A percentile compares a stretch with the other conserved stretches of the same genome.
Conservation (phyloP, 164 flowering plant species). For the Annona cherimola region DNA sequence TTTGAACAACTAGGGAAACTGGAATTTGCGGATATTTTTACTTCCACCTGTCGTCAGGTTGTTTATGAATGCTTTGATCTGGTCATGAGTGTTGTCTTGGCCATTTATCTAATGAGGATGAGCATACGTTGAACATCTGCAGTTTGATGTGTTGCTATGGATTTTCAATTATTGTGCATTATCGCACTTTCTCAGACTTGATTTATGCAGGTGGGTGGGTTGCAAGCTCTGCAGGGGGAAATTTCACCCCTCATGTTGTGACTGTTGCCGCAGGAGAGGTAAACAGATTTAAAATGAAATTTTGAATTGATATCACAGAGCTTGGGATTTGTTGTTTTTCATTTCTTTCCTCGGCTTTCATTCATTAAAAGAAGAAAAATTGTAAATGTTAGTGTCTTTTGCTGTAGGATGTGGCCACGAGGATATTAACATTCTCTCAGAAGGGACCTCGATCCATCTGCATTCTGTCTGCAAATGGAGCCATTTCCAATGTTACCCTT, state of each 20-base stretch:
- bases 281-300: neutral
- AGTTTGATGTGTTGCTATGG: neutral
- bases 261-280: conserved; percentile 85
- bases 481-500: conserved; percentile 76
- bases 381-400: neutral
- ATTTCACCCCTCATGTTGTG: conserved; percentile 77
- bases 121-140: neutral
- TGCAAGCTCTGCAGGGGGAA: conserved; percentile 57
- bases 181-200: conserved; percentile 8
- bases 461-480: conserved; percentile 82
- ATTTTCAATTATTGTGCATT: neutral
- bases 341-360: neutral
- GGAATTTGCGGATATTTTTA: neutral
- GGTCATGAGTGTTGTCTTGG: neutral
- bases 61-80: neutral
- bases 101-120: neutral
- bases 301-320: neutral
- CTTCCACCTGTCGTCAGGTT: too few relatives aligned
- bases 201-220: conserved; percentile 58
- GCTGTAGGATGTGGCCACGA: conserved; percentile 69
- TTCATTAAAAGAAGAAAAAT: neutral
- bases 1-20: neutral
- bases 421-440: conserved; percentile 57
- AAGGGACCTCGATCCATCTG: conserved; percentile 73
- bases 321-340: neutral